Conservation (phyloP, 2,329 filamentous ascomycete genomes). For the Xylariaceae sp. region DNA sequence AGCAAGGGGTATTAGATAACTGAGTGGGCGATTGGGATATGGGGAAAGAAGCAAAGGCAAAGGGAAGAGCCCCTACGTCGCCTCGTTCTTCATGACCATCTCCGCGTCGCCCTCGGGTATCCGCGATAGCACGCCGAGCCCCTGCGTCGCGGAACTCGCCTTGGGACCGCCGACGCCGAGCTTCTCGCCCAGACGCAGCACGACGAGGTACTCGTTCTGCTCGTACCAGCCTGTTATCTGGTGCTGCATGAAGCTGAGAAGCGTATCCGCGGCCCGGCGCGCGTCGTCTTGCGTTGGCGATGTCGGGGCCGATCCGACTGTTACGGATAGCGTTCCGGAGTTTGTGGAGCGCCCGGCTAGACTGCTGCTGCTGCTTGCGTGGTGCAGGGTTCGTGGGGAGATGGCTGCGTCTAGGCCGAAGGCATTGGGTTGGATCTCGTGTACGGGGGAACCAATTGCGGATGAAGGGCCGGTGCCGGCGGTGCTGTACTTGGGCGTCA, state of each 20-base stretch:
- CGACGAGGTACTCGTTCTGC: constrained; percentile 68
- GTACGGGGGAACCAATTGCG: constrained; percentile 47
- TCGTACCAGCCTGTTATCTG: constrained; percentile 63
- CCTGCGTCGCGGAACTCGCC: constrained; percentile 28
- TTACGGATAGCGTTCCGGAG: constrained; percentile 33
- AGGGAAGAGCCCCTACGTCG: too few relatives aligned
- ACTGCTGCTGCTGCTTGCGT: constrained; percentile 48
- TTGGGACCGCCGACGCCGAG: constrained; percentile 52
- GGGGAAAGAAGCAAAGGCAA: too few relatives aligned
- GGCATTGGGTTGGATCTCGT: constrained; percentile 39
- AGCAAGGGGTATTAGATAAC: constrained; percentile 1
- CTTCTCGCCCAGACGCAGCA: constrained; percentile 82
- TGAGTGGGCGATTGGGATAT: not conserved
- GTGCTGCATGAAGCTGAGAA: constrained; percentile 75
- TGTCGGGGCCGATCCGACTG: constrained; percentile 52
- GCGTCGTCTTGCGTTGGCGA: constrained; percentile 83
- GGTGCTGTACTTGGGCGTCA: constrained; percentile 47
- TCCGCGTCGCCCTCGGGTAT: constrained; percentile 55
- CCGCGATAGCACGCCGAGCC: constrained; percentile 47
- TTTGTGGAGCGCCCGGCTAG: constrained; percentile 37
- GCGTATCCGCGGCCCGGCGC: constrained; percentile 70
- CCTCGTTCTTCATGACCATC: constrained; percentile 15
- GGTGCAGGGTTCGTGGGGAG: constrained; percentile 43
- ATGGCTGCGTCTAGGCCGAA: constrained; percentile 44
- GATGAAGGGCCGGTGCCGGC: constrained; percentile 47